A percentile compares a stretch with the other conserved stretches of the same genome.
Conservation (phyloP, 2,329 filamentous ascomycete species). For the Nannizzia gypsea region DNA sequence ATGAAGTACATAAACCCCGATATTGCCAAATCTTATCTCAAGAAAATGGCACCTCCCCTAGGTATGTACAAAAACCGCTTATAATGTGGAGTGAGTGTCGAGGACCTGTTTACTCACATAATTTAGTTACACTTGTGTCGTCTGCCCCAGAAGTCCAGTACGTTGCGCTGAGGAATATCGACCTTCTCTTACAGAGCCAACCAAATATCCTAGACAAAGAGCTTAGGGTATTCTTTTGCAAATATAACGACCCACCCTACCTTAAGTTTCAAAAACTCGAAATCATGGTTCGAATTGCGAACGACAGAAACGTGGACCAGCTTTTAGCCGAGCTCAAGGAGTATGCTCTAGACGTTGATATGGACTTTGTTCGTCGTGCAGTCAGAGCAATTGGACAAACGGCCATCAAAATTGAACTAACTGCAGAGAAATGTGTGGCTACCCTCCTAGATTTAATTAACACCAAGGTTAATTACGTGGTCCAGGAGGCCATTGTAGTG, state of each 20-base stretch:
- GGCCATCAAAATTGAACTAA: constrained; percentile 93
- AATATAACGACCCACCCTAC: constrained; percentile 97
- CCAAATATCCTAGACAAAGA: constrained; percentile 96
- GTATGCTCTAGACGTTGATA: constrained; percentile 94
- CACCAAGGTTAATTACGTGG: constrained; percentile 97
- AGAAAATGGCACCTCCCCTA: constrained; percentile 96
- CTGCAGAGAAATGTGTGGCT: constrained; percentile 91
- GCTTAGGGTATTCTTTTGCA: constrained; percentile 97
- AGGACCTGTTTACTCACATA: constrained; percentile 18
- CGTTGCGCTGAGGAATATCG: constrained; percentile 90
- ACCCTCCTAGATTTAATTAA: constrained; percentile 86
- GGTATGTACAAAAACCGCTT: constrained; percentile 43
- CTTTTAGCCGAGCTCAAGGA: constrained; percentile 89
- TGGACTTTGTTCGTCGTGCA: constrained; percentile 92
- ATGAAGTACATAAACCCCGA: constrained; percentile 77
- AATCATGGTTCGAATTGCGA: constrained; percentile 98
- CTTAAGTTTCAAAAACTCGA: constrained; percentile 96
- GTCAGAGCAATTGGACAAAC: constrained; percentile 96
- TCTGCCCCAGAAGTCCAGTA: constrained; percentile 97
- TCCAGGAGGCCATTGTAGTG: constrained; percentile 96
- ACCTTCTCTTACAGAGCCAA: constrained; percentile 87
- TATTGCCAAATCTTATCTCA: constrained; percentile 71
- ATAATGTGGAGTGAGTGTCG: neutral
- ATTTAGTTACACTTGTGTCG: constrained; percentile 77
- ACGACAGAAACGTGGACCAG: constrained; percentile 92